These are phyloP conservation scores for Penicillium sp. DNA, from an alignment of 2,329 filamentous ascomycete species.

Conservation along the genomic window DNA sequence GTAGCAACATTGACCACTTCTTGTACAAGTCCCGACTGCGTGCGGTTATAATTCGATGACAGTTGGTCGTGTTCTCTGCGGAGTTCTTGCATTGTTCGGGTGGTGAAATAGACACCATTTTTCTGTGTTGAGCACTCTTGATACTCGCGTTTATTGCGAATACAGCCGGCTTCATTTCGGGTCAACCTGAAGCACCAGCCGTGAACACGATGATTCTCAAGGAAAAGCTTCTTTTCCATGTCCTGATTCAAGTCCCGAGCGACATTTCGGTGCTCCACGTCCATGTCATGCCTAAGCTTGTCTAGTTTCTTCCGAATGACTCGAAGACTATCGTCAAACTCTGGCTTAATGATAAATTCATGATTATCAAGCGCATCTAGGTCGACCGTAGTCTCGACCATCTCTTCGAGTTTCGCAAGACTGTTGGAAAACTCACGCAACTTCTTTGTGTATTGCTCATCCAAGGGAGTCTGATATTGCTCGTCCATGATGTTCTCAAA, in stretches of 20 bases:
- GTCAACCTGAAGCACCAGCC: constrained; percentile 96
- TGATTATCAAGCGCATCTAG: constrained; percentile 93
- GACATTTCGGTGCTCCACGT: constrained; percentile 71
- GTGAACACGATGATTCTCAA: constrained; percentile 93
- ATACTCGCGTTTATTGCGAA: constrained; percentile 84
- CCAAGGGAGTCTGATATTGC: constrained; percentile 79
- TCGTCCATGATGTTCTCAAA: constrained; percentile 96
- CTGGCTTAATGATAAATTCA: constrained; percentile 98
- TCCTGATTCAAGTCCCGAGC: constrained; percentile 83
- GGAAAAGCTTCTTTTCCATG: constrained; percentile 95
- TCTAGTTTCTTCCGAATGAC: constrained; percentile 91
- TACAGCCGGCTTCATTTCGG: constrained; percentile 82
- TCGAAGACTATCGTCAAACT: constrained; percentile 85
- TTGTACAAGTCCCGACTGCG: constrained; percentile 81
- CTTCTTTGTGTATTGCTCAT: constrained; percentile 81
- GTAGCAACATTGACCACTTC: constrained; percentile 92
- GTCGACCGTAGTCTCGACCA: constrained; percentile 98
- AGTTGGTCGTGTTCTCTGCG: constrained; percentile 91
- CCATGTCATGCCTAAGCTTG: constrained; percentile 75
- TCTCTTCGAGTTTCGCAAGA: constrained; percentile 83
- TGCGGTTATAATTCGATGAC: constrained; percentile 90
- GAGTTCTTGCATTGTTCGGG: constrained; percentile 70
- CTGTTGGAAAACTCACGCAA: constrained; percentile 71
- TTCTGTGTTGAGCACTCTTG: constrained; percentile 97
- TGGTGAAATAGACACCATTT: constrained; percentile 98